Conservation (phyloP, 2,329 filamentous ascomycete species). For the Colletotrichum salicis region DNA sequence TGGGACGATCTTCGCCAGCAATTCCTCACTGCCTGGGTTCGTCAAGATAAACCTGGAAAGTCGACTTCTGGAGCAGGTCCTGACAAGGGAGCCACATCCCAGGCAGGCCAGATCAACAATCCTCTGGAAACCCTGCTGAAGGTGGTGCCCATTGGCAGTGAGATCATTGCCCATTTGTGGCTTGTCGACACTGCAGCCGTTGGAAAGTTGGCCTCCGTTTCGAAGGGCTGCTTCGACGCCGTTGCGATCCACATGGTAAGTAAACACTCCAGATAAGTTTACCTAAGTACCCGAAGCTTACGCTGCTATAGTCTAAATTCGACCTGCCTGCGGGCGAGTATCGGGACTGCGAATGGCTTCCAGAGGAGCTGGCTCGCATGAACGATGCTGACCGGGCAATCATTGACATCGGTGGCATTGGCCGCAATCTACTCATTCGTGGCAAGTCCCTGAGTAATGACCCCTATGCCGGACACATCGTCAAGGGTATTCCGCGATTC, state of each 20-base stretch:
- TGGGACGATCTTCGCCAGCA: not conserved
- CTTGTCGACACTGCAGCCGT: not conserved
- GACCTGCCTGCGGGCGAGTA: slow-evolving; percentile 13
- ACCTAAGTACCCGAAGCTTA: not conserved
- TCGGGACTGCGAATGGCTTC: slow-evolving; percentile 16
- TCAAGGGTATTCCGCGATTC: not conserved
- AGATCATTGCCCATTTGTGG: slow-evolving; percentile 9
- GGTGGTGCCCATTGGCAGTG: not conserved
- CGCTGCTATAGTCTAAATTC: slow-evolving; percentile 18
- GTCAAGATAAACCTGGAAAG: not conserved
- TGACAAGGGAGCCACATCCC: not conserved
- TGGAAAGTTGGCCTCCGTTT: slow-evolving; percentile 10
- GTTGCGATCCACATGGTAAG: slow-evolving; percentile 13
- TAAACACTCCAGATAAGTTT: no score
- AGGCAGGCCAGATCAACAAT: not conserved
- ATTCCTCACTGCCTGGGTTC: not conserved
- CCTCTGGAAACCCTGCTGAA: not conserved
- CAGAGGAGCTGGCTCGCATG: not conserved
- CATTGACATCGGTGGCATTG: slow-evolving; percentile 13
- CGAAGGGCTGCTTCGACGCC: slow-evolving; percentile 5
- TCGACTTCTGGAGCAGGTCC: not conserved
- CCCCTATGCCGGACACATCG: no score
- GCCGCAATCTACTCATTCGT: slow-evolving; percentile 5
- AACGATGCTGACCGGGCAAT: not conserved
- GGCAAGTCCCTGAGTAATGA: not conserved